A percentile compares a stretch with the other conserved stretches of the same genome.
These are phyloP conservation scores for Linnemannia exigua DNA, from an alignment of 192 early-diverging fungal species.

Conservation along the genomic window DNA sequence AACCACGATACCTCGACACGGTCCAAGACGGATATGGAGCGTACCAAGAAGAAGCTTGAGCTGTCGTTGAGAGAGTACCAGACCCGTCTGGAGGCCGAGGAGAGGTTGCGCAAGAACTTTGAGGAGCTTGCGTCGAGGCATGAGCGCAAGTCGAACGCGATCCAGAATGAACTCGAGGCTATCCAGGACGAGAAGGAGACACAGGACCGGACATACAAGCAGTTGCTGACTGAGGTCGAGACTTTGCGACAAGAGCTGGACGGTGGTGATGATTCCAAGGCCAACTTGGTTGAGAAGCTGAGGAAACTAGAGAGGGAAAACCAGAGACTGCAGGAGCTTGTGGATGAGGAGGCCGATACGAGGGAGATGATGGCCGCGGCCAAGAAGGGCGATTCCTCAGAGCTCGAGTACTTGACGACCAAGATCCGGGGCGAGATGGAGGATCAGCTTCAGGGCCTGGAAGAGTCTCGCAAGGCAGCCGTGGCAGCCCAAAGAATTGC, in stretches of 20 bases:
- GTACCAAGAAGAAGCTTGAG: conserved; percentile 65
- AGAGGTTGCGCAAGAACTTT: conserved; percentile 49
- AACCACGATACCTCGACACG: conserved; percentile 63
- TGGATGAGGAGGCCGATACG: conserved; percentile 70
- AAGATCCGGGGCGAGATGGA: conserved; percentile 78
- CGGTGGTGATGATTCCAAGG: conserved; percentile 69
- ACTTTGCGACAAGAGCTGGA: conserved; percentile 73
- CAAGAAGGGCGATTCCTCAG: conserved; percentile 61
- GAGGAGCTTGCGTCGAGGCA: conserved; percentile 37
- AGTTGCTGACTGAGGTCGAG: conserved; percentile 67
- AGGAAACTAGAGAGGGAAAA: conserved; percentile 73
- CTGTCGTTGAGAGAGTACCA: conserved; percentile 43
- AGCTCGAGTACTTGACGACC: conserved; percentile 69
- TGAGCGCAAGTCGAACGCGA: conserved; percentile 52
- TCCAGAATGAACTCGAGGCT: conserved; percentile 55
- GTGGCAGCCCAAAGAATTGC: conserved; percentile 80
- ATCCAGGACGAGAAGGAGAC: conserved; percentile 74
- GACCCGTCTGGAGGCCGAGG: conserved; percentile 39
- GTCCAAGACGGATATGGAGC: conserved; percentile 62
- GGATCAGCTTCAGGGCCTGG: conserved; percentile 80
- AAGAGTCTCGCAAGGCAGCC: conserved; percentile 87
- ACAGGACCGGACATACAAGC: conserved; percentile 73
- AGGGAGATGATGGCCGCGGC: conserved; percentile 72
- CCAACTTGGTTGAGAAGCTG: conserved; percentile 57
- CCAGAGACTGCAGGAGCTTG: conserved; percentile 67